Conservation (phyloP, 2,329 filamentous ascomycete genomes). For the Neopestalotiopsis sp. region DNA sequence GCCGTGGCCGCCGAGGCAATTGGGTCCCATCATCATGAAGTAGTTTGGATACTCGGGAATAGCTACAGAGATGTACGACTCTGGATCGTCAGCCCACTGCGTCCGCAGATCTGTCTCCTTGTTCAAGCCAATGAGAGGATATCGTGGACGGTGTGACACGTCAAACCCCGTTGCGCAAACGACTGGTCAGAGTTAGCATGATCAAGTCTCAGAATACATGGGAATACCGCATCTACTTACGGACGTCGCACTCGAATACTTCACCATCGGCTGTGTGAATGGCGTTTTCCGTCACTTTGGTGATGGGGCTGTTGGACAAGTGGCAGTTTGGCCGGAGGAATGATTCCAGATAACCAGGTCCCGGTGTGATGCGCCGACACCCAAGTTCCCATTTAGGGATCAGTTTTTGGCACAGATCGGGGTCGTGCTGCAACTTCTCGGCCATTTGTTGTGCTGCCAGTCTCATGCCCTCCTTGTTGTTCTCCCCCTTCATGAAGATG, state of each 20-base stretch:
- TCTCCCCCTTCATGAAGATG: constrained; percentile 35
- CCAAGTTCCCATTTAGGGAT: constrained; percentile 29
- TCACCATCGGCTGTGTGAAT: constrained; percentile 22
- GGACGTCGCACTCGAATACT: constrained; percentile 22
- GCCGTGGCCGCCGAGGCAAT: constrained; percentile 23
- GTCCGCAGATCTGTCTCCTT: constrained; percentile 53
- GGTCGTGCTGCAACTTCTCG: constrained; percentile 43
- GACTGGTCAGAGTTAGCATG: background rate
- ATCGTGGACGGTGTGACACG: constrained; percentile 20
- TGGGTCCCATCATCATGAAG: constrained; percentile 31
- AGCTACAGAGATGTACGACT: constrained; percentile 36
- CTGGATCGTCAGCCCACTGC: constrained; percentile 51
- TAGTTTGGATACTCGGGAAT: constrained; percentile 38
- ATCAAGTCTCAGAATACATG: background rate
- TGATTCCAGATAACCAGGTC: constrained; percentile 29
- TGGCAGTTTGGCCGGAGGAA: constrained; percentile 25
- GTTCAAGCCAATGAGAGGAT: constrained; percentile 52
- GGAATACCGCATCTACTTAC: constrained; percentile 15
- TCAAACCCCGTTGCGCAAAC: constrained; percentile 18
- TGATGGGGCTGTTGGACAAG: constrained; percentile 26
- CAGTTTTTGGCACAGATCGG: constrained; percentile 42
- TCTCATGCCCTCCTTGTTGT: constrained; percentile 46
- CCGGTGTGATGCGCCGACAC: constrained; percentile 28
- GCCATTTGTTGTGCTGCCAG: constrained; percentile 48
- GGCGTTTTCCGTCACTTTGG: constrained; percentile 20